Percentiles rank a stretch among this genome's conserved stretches.
phyloP scores from a whole-genome alignment of 2,329 filamentous ascomycete genomes.

The Neoarthrinium moseri region DNA sequence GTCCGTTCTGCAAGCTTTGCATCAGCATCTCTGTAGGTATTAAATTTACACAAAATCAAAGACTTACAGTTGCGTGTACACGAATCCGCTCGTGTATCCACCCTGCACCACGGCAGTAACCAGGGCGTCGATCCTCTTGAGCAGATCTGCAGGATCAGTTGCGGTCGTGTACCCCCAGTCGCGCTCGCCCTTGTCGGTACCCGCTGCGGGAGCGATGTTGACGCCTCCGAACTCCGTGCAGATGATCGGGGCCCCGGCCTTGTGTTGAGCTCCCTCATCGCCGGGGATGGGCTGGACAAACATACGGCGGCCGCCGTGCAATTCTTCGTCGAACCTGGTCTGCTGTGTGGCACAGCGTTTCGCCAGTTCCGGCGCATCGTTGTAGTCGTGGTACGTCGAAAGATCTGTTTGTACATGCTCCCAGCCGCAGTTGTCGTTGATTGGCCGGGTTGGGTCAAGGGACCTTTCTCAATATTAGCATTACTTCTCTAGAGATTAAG shows the following conservation, averaged over 20 bases:
- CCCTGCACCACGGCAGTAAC: slow-evolving; percentile 56
- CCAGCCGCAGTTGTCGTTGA: slow-evolving; percentile 74
- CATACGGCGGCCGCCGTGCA: slow-evolving; percentile 44
- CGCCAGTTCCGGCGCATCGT: slow-evolving; percentile 54
- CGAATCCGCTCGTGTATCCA: slow-evolving; percentile 60
- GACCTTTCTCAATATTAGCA: no score
- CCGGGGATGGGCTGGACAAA: slow-evolving; percentile 47
- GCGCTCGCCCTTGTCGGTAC: slow-evolving; percentile 36
- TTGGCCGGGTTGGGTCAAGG: slow-evolving; percentile 60
- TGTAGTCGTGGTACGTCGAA: slow-evolving; percentile 68
- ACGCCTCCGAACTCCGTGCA: slow-evolving; percentile 69
- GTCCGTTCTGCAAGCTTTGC: slow-evolving; percentile 41
- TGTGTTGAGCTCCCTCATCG: slow-evolving; percentile 51
- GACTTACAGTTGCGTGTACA: slow-evolving; percentile 65
- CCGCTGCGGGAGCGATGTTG: slow-evolving; percentile 56
- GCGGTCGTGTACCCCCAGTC: slow-evolving; percentile 72
- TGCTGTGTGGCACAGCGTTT: slow-evolving; percentile 52
- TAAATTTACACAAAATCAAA: slow-evolving; percentile 6
- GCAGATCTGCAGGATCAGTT: slow-evolving; percentile 55
- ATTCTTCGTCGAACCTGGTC: slow-evolving; percentile 51
- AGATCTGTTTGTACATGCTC: slow-evolving; percentile 65
- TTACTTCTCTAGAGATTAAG: no score
- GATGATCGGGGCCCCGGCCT: slow-evolving; percentile 56
- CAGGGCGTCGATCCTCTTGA: slow-evolving; percentile 57
- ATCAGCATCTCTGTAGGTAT: no score